Base-by-base conservation (phyloP, 257 asterid genomes). In the Eucommia ulmoides region DNA sequence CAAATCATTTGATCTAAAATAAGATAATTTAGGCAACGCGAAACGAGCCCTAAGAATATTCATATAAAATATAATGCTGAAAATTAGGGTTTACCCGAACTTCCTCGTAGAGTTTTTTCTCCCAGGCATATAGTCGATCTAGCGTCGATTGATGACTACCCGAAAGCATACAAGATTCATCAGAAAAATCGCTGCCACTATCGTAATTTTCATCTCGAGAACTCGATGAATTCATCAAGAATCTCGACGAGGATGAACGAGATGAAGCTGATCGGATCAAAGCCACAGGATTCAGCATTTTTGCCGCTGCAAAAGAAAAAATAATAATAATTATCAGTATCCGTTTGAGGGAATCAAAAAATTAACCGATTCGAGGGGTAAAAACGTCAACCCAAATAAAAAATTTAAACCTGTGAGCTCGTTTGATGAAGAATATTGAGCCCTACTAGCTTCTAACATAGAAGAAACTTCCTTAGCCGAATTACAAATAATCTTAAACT, bases 81-180 rank as follows among this genome's bases (percentile, higher is more conserved):
- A n/a, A n/a, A n/a, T n/a, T n/a, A n/a, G n/a, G n/a, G n/a, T n/a
- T n/a, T 82, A 89, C 98, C 88, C 88, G 66, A 58, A 89, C 96
- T 89, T 89, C 84, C 50, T 70, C 81, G 66, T 85, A 89, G 50
- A 89, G 96, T 70, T 89, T 89, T 73, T 82, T 89, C 72, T 89
- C 98, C 98, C 98, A 89, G 21, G 81, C 88, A 61, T 67, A 85
- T 62, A 89, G 62, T 65, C 93, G 66, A 64, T 89, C 96, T 58
- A 89, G 64, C 20, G 98, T 85, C 19, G 94, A 85, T 45, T 85
- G 98, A 65, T 89, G 98, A 53, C 95, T 83, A 33, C 83, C 76
- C 22, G 88, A 61, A 62, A 68, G 59, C 35, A 48, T 41, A 71
- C 58, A 59, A 46, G 88, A 69, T 25, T 82, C 94, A 33, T 82